Evolutionary conservation across 129 eudicot genomes (phyloP), one percentile per base, ranked within the genome.

Genomic region (Erigeron canadensis): DNA sequence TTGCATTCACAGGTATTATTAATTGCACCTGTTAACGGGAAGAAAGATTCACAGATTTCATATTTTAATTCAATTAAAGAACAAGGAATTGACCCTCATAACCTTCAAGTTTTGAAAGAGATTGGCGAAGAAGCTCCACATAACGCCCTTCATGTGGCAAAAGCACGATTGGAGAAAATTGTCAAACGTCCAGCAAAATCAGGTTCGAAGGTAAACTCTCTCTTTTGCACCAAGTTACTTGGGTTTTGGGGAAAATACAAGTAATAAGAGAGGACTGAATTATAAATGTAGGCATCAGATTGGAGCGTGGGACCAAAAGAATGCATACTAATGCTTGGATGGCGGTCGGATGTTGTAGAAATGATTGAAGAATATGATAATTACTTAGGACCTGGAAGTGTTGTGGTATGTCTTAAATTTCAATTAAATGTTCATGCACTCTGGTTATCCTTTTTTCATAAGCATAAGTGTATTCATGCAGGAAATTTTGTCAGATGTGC

Each of bases 321-420:
- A 83, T 70, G 71, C 79, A 83, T 94, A 82, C 74, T 94, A 58
- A 47, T 94, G 86, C 93, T 90, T 63, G 99, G 99, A 43, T 94
- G 99, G 99, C 90, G 99, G 10, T 81, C 97, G 59, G 95, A 87
- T 77, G 90, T 94, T 23, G 89, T 85, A 19, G 94, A 87, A 72
- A 90, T 94, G 99, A 81, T 94, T 60, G 75, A 83, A 72, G 99
- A 94, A 82, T 94, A 94, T 68, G 97, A 94, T 75, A 82, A 80
- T 68, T 94, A 94, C 82, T 80, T 94, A 62, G 99, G 99, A 56
- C 99, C 99, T 72, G 96, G 99, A 76, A 94, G 99, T 76, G 75
- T 82, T 34, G 76, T 94, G 91, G 99, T 94, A 90, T 72, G 80
- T 76, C 23, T 70, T 46, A 16, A 38, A 46, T 37, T 62, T 47